Base-by-base conservation (phyloP, 352 stramenopile genomes). In the Phytophthora parvispora region DNA sequence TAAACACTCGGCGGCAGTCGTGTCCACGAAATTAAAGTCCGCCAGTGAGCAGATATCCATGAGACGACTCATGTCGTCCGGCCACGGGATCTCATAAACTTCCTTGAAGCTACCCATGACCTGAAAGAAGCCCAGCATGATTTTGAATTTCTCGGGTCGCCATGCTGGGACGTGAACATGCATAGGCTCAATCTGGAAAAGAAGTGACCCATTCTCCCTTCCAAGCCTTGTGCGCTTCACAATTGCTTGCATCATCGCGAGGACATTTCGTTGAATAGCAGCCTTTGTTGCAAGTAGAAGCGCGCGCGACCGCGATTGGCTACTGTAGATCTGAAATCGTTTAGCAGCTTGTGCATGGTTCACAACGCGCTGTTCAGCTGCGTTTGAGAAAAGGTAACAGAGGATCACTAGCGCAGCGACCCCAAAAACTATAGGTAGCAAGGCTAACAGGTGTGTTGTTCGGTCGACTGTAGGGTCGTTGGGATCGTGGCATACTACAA, bases 131-230 rank as follows among this genome's bases (percentile, higher is more conserved):
- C 77, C 82, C 13, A 94, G 60, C 63, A 94, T 55, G 34, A 94
- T 94, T 71, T 94, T 94, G 51, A 94, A 86, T 54, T 94, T 94
- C 29, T 94, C 86, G 3, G 84, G 70, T 9, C 81, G 76, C 36
- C 86, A 82, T 12, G 66, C 22, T 16, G 81, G 72, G 6, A 74
- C 62, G 22, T 67, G 38, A 6, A 72, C 58, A 9, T 20, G 6
- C 4, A 52, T 54, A 1, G 64, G 83, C 7, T 66, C 53, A 28
- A 92, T 91, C 0, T 69, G 43, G 48, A 94, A 94, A 24, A 87
- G 54, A 25, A 52, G 29, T 18, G 20, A 13, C 6, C 7, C 42
- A 3, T 18, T n/a, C 24, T 60, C 32, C 27, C 43, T 60, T 20
- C 55, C 22, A 6, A 66, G 36, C 6, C 24, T 52, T 49, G 24